Evolutionary conservation across 352 stramenopile genomes (phyloP), one percentile per base, ranked within the genome.

Genomic region (Pythium oligandrum): DNA sequence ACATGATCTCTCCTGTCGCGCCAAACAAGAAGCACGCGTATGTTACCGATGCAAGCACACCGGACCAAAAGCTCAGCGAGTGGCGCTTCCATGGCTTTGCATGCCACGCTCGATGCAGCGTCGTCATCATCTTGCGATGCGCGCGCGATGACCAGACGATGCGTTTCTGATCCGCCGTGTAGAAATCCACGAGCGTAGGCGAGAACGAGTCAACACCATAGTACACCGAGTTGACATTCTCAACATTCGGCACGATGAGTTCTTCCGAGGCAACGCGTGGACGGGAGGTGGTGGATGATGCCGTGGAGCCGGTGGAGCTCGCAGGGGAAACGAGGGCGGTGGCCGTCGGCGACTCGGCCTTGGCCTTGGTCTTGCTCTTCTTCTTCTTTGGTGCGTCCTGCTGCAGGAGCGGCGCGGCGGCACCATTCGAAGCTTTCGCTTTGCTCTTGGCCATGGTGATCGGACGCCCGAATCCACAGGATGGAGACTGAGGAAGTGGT

Each of bases 111-210:
- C 76, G 70, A 51, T 90, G 78, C 5, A 93, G 77, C 61, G 83
- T 93, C n/a, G 75, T 88, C 77, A 93, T 90, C 72, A 90, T 91
- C 65, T 93, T 93, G 69, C 83, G 83, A 65, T 93, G 83, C 43
- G 80, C 78, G 32, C 83, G 83, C 44, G 83, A 93, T 44, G 78
- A 90, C 83, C 83, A 93, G 57, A 93, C 78, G 53, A 93, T 88
- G 54, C 83, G 83, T 54, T 90, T 93, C 60, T 90, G 76, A 66
- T 90, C 83, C 40, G 75, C 43, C 44, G 83, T 91, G 80, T 90
- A 90, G 49, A 93, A 90, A 53, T 93, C 83, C 39, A 93, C 79
- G 54, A 93, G 76, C 55, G 83, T 93, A 6, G 80, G 83, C 26
- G 80, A 93, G 65, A 93, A 93, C 51, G 79, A 71, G 63, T 93